Evolutionary conservation across 2,329 filamentous ascomycete genomes (phyloP).

Genomic region (Exophiala phaeomuriformis): DNA sequence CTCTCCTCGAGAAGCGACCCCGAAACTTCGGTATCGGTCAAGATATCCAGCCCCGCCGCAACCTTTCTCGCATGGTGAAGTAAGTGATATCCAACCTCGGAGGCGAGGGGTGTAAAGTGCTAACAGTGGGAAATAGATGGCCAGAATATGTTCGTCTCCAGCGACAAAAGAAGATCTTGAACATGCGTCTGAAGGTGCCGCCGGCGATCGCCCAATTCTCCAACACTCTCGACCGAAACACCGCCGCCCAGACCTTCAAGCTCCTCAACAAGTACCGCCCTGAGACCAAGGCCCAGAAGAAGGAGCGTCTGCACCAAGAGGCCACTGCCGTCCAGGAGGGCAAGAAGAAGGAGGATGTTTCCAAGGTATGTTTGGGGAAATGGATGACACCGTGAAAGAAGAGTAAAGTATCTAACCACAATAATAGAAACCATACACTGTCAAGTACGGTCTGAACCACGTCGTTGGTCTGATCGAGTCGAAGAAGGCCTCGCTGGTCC

Average conservation of each 20-base stretch:
- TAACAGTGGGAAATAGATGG: conserved; percentile 49
- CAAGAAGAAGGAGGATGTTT: conserved; percentile 99
- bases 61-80: conserved; percentile 97
- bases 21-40: conserved; percentile 98
- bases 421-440: conserved; percentile 75
- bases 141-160: conserved; percentile 98
- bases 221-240: conserved; percentile 93
- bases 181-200: conserved; percentile 96
- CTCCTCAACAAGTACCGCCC: conserved; percentile 99
- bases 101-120: neutral
- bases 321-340: conserved; percentile 95
- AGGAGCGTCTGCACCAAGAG: conserved; percentile 97
- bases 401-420: neutral
- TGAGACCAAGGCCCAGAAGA: conserved; percentile 99
- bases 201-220: conserved; percentile 97
- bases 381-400: neutral
- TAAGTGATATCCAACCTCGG: conserved; percentile 4
- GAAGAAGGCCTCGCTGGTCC: conserved; percentile 98
- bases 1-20: conserved; percentile 95
- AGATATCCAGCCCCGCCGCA: conserved; percentile 94
- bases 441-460: conserved; percentile 99
- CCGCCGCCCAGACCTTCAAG: conserved; percentile 95
- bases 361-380: conserved; percentile 55
- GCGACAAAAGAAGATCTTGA: conserved; percentile 90
- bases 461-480: conserved; percentile 96